Evolutionary conservation across 805 yeast genomes (phyloP), one percentile per base, ranked within the genome.

Genomic region (Wickerhamiella musiphila): DNA sequence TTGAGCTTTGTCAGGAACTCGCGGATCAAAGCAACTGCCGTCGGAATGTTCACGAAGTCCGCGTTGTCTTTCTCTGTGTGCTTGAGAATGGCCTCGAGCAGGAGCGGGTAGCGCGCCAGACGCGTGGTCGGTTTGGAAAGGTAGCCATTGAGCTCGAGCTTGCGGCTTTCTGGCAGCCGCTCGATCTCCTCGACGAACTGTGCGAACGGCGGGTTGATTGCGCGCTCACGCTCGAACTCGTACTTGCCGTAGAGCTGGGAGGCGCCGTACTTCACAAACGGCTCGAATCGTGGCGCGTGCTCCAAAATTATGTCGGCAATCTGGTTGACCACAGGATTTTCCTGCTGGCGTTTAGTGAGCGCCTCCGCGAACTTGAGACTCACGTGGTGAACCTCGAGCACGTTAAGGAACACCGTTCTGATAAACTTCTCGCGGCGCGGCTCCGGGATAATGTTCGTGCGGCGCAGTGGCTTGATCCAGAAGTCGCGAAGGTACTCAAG

Each of bases 71-170:
- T 74, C 33, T 65, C 68, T 0, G 96, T 83, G 40, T 72, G 69
- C 51, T 90, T 86, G 41, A 81, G 61, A 22, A 90, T 78, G 29
- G 86, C 90, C 35, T 70, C 74, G 15, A 86, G 62, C 35, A 90
- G 62, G 31, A 90, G 58, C 41, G 93, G 94, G 56, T 90, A 90
- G 43, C 96, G 65, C 7, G 95, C 96, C 20, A 94, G 83, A 51
- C 98, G 69, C 11, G 94, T 83, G 2, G 93, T 84, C 32, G 96
- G 95, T 48, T 86, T 92, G 5, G 94, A 81, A 41, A 90, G 63
- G 48, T 83, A 90, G 0, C 96, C 90, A 17, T 86, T 78, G 33
- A 90, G 73, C 54, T 92, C 95, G 37, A 86, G 70, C 56, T 83
- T 79, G 47, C 93, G 68, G 23, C 82, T 70, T 58, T 79, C 94